Conservation (phyloP, 31 red algal genomes). For the Asparagopsis taxiformis region DNA sequence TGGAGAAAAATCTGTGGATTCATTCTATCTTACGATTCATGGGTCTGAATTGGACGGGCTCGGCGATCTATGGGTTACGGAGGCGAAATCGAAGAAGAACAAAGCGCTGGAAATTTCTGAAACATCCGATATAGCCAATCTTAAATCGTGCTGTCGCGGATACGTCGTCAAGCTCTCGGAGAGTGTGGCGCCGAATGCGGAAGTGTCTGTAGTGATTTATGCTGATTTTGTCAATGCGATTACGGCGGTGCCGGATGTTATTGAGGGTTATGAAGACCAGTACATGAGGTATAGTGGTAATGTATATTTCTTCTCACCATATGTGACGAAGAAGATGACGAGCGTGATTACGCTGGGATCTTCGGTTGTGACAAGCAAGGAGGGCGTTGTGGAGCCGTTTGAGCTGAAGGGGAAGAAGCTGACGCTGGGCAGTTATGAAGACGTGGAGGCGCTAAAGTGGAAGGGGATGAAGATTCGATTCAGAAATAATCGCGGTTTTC, state of each 20-base stretch:
- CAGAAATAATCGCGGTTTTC: conserved; percentile 64
- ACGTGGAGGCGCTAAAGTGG: conserved; percentile 20
- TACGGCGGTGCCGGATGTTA: conserved; percentile 28
- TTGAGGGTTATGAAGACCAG: conserved; percentile 27
- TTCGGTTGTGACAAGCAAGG: conserved; percentile 8
- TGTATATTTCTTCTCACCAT: conserved; percentile 65
- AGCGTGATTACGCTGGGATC: conserved; percentile 42
- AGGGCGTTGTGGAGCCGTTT: conserved; percentile 29
- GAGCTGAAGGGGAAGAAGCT: conserved; percentile 20
- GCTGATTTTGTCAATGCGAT: conserved; percentile 26
- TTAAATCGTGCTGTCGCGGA: conserved; percentile 1
- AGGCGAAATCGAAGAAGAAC: background rate
- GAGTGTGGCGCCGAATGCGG: conserved; percentile 6
- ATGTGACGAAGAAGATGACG: conserved; percentile 22
- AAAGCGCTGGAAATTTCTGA: background rate
- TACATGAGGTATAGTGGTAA: conserved; percentile 42
- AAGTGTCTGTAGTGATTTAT: conserved; percentile 33
- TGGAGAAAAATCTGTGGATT: background rate
- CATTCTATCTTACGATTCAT: background rate
- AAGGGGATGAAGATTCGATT: conserved; percentile 47
- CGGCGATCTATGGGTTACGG: background rate
- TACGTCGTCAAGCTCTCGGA: conserved; percentile 13
- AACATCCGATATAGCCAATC: conserved; percentile 1
- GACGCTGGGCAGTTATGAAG: conserved; percentile 41
- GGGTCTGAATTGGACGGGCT: background rate